Evolutionary conservation across 2,329 filamentous ascomycete species (phyloP), one percentile per base, ranked within the genome.

Genomic region (Cladophialophora bantiana): DNA sequence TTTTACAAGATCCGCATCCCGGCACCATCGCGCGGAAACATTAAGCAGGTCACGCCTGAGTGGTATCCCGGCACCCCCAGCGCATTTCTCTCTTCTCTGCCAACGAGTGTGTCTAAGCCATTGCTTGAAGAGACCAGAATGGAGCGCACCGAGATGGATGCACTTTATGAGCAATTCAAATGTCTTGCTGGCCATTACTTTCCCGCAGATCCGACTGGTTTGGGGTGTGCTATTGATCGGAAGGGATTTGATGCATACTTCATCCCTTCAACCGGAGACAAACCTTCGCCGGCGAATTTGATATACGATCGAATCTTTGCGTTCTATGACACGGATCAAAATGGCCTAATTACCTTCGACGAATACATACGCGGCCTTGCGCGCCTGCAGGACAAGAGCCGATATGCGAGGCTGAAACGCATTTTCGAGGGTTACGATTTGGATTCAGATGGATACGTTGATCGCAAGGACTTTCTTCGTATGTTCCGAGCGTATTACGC

Each of bases 1-100:
- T 98, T 99, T 79, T 96, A 96, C 84, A 98, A 98, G 78, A 91
- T 99, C 75, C 90, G 90, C 63, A 90, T 98, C 10, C 95, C 95
- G 0, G 91, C 93, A 0, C 93, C 94, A 0, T 72, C 71, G 3
- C 52, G 70, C 52, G 72, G 72, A 13, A 91, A 93, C 35, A 89
- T 97, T 64, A 88, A 92, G 59, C 90, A 94, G 77, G 90, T 90
- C 74, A 90, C 93, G 73, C 89, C 91, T 6, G 88, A 93, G 1
- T 95, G 91, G 88, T 97, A 97, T 76, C 91, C 93, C 0, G 94
- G 94, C 52, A 92, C 96, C 74, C 93, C 94, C 9, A 87, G 90
- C 69, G 87, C 86, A 70, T 88, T 90, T 73, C 83, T 87, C 18
- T 85, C 87, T 20, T 88, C 83, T 53, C 83, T 98, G n/a, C 87